These are phyloP conservation scores for Fonsecaea pedrosoi DNA, from an alignment of 2,329 filamentous ascomycete genomes.

Conservation along the genomic window DNA sequence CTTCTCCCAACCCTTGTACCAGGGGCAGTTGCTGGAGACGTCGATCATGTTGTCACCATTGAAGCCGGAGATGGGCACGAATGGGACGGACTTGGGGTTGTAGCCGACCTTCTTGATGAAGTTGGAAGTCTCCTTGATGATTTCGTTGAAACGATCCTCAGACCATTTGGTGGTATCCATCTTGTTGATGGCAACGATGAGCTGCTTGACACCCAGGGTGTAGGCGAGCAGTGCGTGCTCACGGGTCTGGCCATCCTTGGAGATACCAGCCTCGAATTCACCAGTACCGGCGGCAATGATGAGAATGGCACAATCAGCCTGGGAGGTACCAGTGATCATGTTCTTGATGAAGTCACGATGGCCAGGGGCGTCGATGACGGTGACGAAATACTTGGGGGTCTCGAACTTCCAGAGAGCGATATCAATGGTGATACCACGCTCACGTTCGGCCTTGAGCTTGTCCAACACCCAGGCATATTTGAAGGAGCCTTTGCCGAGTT, in stretches of 20 bases:
- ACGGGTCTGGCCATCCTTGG: conserved; percentile 99
- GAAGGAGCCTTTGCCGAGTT: conserved; percentile 99
- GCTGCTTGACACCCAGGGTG: conserved; percentile 99
- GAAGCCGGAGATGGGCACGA: conserved; percentile 99
- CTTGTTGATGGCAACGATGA: conserved; percentile 99
- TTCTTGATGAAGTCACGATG: conserved; percentile 99
- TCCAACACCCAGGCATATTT: conserved; percentile 99
- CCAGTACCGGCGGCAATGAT: conserved; percentile 99
- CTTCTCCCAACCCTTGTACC: conserved; percentile 99
- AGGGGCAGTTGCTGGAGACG: conserved; percentile 88
- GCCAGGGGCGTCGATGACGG: conserved; percentile 97
- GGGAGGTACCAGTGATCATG: conserved; percentile 99
- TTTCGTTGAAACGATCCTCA: conserved; percentile 95
- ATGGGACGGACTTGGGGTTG: conserved; percentile 98
- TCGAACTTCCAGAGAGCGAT: conserved; percentile 99
- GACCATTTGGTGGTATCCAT: conserved; percentile 99
- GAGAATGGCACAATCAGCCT: conserved; percentile 99
- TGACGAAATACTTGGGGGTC: conserved; percentile 96
- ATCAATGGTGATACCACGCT: conserved; percentile 99
- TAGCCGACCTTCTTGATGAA: conserved; percentile 99
- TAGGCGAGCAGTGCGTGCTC: conserved; percentile 99
- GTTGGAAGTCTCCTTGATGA: conserved; percentile 99
- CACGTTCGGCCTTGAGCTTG: conserved; percentile 99
- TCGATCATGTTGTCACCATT: conserved; percentile 99
- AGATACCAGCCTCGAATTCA: conserved; percentile 99